These are phyloP conservation scores for Guadua angustifolia DNA, from an alignment of 176 grass and related monocot genomes.

Conservation along the genomic window DNA sequence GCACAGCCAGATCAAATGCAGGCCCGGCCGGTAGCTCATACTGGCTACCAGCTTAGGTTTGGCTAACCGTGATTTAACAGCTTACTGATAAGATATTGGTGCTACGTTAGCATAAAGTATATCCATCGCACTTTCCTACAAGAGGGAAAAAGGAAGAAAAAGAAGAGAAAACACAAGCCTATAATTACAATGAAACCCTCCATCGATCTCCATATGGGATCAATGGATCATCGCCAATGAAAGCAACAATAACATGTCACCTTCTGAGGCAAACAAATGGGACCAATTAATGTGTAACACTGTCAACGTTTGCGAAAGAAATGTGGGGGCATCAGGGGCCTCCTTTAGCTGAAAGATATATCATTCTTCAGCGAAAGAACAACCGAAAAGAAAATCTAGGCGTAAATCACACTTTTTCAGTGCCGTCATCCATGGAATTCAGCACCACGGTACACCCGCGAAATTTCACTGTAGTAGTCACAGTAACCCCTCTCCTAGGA, in stretches of 20 bases:
- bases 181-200: background rate
- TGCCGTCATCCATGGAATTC: background rate
- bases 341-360: background rate
- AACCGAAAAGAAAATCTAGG: background rate
- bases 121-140: conserved; percentile 10
- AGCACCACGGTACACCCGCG: background rate
- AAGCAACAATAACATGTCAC: conserved; percentile 51
- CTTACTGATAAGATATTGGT: background rate
- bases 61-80: conserved; percentile 40
- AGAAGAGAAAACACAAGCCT: background rate
- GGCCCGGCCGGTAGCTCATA: background rate
- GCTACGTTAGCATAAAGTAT: conserved; percentile 12
- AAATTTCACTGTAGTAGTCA: background rate
- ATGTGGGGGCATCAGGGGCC: conserved; percentile 1
- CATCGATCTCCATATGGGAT: conserved; percentile 3
- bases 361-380: background rate
- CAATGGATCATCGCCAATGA: background rate
- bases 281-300: conserved; percentile 14
- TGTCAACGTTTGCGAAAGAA: conserved; percentile 37
- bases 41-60: conserved; percentile 9
- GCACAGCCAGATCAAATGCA: conserved; percentile 13
- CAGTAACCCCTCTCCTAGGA: background rate
- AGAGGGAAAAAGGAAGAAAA: background rate
- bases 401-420: background rate
- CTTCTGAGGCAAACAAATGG: conserved; percentile 3